A percentile compares a stretch with the other conserved stretches of the same genome.
phyloP scores from a whole-genome alignment of 2,329 filamentous ascomycete genomes.

The Cadophora gregata region DNA sequence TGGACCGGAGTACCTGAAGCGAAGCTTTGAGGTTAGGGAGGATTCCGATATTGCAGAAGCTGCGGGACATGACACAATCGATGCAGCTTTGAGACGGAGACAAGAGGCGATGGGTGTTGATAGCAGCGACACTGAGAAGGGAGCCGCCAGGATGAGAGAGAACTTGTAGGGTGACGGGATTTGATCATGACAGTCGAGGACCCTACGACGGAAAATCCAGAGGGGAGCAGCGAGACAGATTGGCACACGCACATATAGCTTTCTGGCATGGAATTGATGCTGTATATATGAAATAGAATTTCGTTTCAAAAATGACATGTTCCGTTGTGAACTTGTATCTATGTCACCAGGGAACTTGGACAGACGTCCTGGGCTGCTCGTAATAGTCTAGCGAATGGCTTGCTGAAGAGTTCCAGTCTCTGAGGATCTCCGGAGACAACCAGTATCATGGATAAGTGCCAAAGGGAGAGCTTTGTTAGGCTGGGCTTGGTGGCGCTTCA shows the following conservation, averaged over 20 bases:
- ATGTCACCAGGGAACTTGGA: too few relatives aligned
- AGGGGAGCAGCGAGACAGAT: not conserved
- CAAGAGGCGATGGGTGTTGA: slow-evolving; percentile 27
- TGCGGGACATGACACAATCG: slow-evolving; percentile 44
- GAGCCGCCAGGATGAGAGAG: not conserved
- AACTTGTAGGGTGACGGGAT: not conserved
- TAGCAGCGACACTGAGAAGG: slow-evolving; percentile 30
- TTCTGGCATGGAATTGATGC: not conserved
- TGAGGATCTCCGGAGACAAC: too few relatives aligned
- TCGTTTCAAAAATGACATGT: too few relatives aligned
- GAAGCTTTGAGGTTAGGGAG: slow-evolving; percentile 53
- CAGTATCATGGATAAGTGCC: too few relatives aligned
- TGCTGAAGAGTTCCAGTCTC: too few relatives aligned
- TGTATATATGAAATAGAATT: not conserved
- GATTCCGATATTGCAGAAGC: slow-evolving; percentile 53
- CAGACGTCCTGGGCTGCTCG: too few relatives aligned
- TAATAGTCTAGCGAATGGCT: too few relatives aligned
- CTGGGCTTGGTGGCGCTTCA: not conserved
- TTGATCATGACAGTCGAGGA: too few relatives aligned
- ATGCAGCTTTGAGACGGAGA: slow-evolving; percentile 38
- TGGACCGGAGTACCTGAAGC: slow-evolving; percentile 55
- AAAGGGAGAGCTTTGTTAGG: too few relatives aligned
- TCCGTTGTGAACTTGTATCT: too few relatives aligned
- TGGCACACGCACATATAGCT: not conserved
- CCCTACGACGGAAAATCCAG: too few relatives aligned